These are phyloP conservation scores for Neurospora tetraspora DNA, from an alignment of 495 filamentous ascomycete genomes.

Conservation along the genomic window DNA sequence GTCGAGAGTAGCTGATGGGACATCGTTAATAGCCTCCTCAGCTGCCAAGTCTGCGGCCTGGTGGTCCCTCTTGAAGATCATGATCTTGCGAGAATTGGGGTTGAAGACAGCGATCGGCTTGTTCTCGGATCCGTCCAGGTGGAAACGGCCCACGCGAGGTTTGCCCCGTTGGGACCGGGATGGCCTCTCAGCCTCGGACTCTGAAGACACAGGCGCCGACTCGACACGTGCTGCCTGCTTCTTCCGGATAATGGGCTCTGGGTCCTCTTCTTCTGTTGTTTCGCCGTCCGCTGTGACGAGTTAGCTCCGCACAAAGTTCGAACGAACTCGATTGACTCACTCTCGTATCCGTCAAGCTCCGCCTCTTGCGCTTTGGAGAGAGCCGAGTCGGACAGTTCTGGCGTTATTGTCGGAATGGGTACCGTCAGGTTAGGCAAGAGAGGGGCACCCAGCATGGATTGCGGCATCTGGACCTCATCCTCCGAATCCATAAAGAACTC, in stretches of 20 bases:
- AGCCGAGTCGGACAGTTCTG: constrained; percentile 12
- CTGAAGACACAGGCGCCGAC: constrained; percentile 28
- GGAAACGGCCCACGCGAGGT: constrained; percentile 45
- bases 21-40: constrained; percentile 30
- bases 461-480: constrained; percentile 14
- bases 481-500: constrained; percentile 19
- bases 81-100: constrained; percentile 57
- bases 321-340: constrained; percentile 45
- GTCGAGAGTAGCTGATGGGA: constrained; percentile 25
- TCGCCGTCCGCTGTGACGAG: constrained; percentile 62
- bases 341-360: constrained; percentile 67
- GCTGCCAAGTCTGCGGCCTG: constrained; percentile 30
- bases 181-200: constrained; percentile 33
- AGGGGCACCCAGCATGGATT: not conserved
- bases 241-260: constrained; percentile 45
- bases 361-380: constrained; percentile 31
- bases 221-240: constrained; percentile 38
- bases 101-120: constrained; percentile 69
- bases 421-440: constrained; percentile 6
- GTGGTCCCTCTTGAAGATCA: constrained; percentile 47
- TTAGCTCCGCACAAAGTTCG: constrained; percentile 42
- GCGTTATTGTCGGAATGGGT: constrained; percentile 26
- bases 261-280: constrained; percentile 74
- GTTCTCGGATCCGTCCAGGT: constrained; percentile 43
- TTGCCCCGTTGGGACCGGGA: constrained; percentile 28